Percentiles rank a stretch among this genome's conserved stretches.
phyloP scores from a whole-genome alignment of 345 rosid genomes.

The Sisymbrium altissimum region DNA sequence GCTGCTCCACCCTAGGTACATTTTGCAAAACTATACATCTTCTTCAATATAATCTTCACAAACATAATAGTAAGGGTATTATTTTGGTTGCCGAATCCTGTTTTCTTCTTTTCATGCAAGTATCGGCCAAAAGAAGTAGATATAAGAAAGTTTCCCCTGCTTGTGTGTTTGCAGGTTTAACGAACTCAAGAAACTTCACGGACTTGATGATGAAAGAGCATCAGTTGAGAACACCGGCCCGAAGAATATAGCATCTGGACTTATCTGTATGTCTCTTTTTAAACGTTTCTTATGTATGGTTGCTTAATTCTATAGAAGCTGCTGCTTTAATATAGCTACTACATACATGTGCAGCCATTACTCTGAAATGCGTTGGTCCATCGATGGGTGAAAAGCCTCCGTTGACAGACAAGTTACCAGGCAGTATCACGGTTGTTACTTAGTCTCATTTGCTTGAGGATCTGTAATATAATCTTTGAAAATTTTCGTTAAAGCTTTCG shows the following conservation, averaged over 20 bases:
- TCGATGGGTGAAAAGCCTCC: constrained; percentile 79
- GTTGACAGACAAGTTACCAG: constrained; percentile 77
- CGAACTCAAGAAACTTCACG: constrained; percentile 71
- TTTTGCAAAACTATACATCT: not conserved
- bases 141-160: not conserved
- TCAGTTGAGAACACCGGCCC: constrained; percentile 52
- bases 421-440: constrained; percentile 67
- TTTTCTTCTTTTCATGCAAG: not conserved
- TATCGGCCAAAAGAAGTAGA: not conserved
- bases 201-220: constrained; percentile 76
- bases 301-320: not conserved
- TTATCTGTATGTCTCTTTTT: constrained; percentile 48
- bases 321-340: not conserved
- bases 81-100: not conserved
- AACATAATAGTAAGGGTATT: not conserved
- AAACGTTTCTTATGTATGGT: not conserved
- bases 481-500: not conserved
- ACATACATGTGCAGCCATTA: constrained; percentile 56
- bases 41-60: not conserved
- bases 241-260: constrained; percentile 80
- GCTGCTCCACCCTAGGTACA: constrained; percentile 75
- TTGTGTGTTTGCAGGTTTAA: constrained; percentile 48
- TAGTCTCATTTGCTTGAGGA: not conserved
- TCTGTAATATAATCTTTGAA: not conserved
- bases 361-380: constrained; percentile 76